Conservation (phyloP, 306 rosid genomes). For the Potentilla sterilis region DNA sequence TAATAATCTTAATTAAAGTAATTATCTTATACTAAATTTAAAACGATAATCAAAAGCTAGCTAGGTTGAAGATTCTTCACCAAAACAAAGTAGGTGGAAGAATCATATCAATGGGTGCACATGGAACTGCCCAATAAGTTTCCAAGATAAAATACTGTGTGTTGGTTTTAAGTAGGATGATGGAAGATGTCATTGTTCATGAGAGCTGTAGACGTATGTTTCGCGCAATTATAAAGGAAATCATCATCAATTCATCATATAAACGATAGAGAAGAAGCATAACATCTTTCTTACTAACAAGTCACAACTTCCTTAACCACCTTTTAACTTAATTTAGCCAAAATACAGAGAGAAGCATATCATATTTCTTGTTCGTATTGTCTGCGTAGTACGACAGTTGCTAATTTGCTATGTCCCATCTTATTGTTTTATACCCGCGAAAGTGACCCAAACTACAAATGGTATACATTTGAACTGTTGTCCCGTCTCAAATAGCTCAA, state of each 20-base stretch:
- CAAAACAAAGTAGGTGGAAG: background rate
- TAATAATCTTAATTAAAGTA: no score
- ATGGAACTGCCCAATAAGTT: background rate
- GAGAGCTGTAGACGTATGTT: background rate
- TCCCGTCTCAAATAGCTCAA: no score
- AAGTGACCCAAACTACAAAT: no score
- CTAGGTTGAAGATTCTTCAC: background rate
- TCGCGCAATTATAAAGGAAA: background rate
- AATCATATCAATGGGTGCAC: background rate
- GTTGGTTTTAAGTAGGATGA: background rate
- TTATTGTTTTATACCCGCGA: no score
- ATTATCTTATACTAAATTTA: background rate
- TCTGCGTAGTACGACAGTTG: no score
- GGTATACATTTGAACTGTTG: no score
- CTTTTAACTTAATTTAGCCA: background rate
- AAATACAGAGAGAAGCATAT: no score
- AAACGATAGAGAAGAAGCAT: background rate
- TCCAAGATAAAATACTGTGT: background rate
- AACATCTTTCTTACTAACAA: background rate
- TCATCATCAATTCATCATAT: background rate
- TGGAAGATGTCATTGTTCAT: background rate
- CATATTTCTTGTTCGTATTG: no score
- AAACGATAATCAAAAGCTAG: background rate
- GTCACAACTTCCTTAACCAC: conserved; percentile 33
- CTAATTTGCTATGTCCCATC: no score